These are phyloP conservation scores for Pestalotiopsis sp. DNA, from an alignment of 2,329 filamentous ascomycete species.

Conservation along the genomic window DNA sequence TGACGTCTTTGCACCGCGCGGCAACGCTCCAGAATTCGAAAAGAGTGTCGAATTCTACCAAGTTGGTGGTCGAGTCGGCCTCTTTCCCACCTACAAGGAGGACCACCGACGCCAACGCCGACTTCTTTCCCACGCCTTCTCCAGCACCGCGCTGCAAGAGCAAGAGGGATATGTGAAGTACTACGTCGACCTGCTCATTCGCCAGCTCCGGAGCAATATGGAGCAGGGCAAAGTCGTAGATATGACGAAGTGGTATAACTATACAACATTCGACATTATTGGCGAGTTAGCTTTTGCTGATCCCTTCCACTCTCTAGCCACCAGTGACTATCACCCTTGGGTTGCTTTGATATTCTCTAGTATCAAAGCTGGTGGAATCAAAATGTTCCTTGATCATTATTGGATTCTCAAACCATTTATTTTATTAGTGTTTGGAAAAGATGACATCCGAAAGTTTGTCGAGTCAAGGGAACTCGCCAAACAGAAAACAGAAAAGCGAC, in stretches of 20 bases:
- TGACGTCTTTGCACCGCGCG: too few relatives aligned
- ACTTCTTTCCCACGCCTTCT: conserved; percentile 21
- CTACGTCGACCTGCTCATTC: conserved; percentile 20
- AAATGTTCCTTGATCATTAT: neutral
- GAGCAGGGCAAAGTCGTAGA: too few relatives aligned
- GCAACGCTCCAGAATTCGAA: too few relatives aligned
- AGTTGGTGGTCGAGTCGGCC: too few relatives aligned
- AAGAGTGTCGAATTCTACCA: too few relatives aligned
- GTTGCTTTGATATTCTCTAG: conserved; percentile 17
- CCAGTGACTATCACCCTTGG: conserved; percentile 15
- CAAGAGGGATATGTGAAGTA: conserved; percentile 23
- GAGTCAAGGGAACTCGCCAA: neutral
- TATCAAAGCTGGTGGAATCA: neutral
- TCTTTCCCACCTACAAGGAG: too few relatives aligned
- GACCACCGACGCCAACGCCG: conserved; percentile 11
- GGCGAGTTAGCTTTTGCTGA: conserved; percentile 21
- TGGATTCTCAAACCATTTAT: conserved; percentile 1
- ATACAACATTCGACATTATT: conserved; percentile 26
- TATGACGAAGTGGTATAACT: conserved; percentile 21
- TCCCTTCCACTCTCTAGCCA: conserved; percentile 17
- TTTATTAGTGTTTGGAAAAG: conserved; percentile 2
- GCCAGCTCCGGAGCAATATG: conserved; percentile 13
- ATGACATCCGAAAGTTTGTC: too few relatives aligned
- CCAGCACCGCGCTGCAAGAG: conserved; percentile 16
- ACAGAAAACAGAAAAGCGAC: too few relatives aligned